Percentiles rank a stretch among this genome's conserved stretches.
Conservation (phyloP, 164 flowering plant species). For the Taxillus chinensis region DNA sequence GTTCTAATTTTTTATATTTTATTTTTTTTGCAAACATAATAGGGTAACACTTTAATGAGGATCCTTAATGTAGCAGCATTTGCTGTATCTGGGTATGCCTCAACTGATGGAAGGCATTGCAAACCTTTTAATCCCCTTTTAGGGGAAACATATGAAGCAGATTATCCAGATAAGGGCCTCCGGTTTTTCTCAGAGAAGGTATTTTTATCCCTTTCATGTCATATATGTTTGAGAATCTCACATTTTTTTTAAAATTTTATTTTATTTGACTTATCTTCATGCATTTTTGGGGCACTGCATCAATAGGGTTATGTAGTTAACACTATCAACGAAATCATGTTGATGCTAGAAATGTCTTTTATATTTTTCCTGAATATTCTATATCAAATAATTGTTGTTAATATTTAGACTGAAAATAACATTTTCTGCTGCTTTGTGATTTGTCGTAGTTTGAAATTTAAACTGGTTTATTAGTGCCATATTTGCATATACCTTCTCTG, state of each 20-base stretch:
- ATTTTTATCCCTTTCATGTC: neutral
- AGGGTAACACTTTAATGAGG: constrained; percentile 48
- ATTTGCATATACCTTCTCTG: neutral
- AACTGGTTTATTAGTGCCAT: neutral
- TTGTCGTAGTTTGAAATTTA: neutral
- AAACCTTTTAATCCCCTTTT: constrained; percentile 49
- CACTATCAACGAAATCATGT: neutral
- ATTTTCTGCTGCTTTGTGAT: neutral
- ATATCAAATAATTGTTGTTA: neutral
- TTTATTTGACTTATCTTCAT: no score
- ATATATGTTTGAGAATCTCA: no score
- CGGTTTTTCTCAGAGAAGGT: constrained; percentile 49
- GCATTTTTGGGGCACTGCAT: no score
- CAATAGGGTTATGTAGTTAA: no score
- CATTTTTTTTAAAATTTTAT: no score
- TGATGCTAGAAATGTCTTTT: neutral
- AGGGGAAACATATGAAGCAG: constrained; percentile 51
- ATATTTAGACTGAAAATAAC: neutral
- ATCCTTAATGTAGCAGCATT: constrained; percentile 43
- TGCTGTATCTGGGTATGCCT: constrained; percentile 51
- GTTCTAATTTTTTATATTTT: no score
- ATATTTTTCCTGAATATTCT: neutral
- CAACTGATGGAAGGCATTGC: constrained; percentile 38
- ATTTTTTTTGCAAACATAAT: constrained; percentile 1
- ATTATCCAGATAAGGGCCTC: constrained; percentile 43